Evolutionary conservation across 2,329 filamentous ascomycete genomes (phyloP), one percentile per base, ranked within the genome.

Genomic region (Aspergillus alliaceus): DNA sequence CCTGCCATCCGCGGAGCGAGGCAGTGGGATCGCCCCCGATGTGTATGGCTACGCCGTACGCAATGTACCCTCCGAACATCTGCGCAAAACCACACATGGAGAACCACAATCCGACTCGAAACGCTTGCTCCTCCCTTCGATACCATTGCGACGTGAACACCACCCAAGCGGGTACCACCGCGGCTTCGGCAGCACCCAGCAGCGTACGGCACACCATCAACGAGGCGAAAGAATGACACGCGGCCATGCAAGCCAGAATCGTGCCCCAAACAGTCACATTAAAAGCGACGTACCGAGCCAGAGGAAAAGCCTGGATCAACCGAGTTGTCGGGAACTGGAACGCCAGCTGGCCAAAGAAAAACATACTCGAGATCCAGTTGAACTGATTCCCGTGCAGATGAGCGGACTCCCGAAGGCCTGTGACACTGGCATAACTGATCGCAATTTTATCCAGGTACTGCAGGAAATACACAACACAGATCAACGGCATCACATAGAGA

Each of bases 161-260:
- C 4, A 76, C 64, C 59, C 62, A 65, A 8, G 57, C 62, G 4
- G 63, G 63, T 1, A 74, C 64, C 53, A 72, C 68, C 0, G 70
- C 66, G 0, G 82, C 80, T 66, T 84, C 82, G 1, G 77, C 76
- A n/a, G 79, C 72, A 7, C 82, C 83, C 5, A 82, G 76, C 18
- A 85, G 72, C 29, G 80, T 79, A 11, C 83, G 77, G 34, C 83
- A 75, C 8, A 75, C 74, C 27, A 79, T 79, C 22, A 84, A 73
- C 11, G 77, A 75, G 1, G 72, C 73, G 56, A 83, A 84, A 53
- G 79, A 80, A 39, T 73, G 75, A 60, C 77, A 80, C 2, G 57
- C 61, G 2, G 65, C 60, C 49, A 64, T 58, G 24, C 46, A 59
- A 14, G 62, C 58, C 14, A 64, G 40, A 14, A 66, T 53, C 2